A percentile compares a stretch with the other conserved stretches of the same genome.
These are phyloP conservation scores for Neonectria sp. DNA, from an alignment of 2,329 filamentous ascomycete species.

Conservation along the genomic window DNA sequence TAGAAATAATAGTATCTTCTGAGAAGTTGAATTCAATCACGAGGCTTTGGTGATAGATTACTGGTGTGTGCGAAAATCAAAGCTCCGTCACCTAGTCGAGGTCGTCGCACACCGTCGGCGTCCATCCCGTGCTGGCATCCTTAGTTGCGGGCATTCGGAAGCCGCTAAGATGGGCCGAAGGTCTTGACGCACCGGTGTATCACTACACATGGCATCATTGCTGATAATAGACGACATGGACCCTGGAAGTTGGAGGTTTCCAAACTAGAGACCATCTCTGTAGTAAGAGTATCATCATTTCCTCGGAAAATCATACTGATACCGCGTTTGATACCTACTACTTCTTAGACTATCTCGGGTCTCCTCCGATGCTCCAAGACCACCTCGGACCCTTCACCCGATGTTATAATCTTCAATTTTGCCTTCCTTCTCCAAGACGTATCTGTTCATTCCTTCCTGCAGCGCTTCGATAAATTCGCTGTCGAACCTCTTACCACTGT, in stretches of 20 bases:
- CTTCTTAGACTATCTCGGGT: conserved; percentile 28
- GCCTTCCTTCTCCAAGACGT: conserved; percentile 55
- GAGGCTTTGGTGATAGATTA: neutral
- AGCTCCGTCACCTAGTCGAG: conserved; percentile 23
- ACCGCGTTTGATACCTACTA: neutral
- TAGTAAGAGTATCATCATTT: neutral
- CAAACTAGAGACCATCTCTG: neutral
- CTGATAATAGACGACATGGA: neutral
- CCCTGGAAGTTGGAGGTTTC: too few species aligned
- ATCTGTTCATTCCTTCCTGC: conserved; percentile 55
- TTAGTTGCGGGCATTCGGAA: conserved; percentile 19
- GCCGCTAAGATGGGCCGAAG: conserved; percentile 20
- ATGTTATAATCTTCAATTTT: conserved; percentile 47
- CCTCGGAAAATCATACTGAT: neutral
- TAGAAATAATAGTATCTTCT: neutral
- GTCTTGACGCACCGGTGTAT: neutral
- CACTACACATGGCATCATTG: neutral
- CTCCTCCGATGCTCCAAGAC: conserved; percentile 27
- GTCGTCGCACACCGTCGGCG: conserved; percentile 29
- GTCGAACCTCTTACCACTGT: conserved; percentile 57
- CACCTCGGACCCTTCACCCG: conserved; percentile 40
- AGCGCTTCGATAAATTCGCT: conserved; percentile 53
- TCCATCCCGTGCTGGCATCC: conserved; percentile 25
- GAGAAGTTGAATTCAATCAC: neutral
- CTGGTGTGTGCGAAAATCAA: conserved; percentile 13